Evolutionary conservation across 768 basidiomycete species (phyloP), one percentile per base, ranked within the genome.

Genomic region (Myochromella boudieri): DNA sequence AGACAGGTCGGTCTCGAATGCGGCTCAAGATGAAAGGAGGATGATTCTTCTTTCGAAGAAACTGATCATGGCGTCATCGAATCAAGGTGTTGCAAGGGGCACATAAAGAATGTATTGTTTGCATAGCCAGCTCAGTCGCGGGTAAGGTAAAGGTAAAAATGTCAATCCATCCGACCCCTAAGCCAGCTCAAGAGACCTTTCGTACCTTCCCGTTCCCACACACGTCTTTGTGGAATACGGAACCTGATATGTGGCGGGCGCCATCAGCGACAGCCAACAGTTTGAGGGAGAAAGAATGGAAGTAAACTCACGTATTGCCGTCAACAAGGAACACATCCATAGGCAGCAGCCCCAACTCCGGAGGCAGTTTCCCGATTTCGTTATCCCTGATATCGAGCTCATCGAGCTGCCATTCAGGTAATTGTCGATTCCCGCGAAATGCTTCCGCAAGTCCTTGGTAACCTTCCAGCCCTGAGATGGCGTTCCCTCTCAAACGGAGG

Each of bases 131-230:
- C n/a, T n/a, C n/a, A n/a, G n/a, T n/a, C n/a, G n/a, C n/a, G n/a
- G n/a, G n/a, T n/a, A n/a, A n/a, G n/a, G n/a, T n/a, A n/a, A n/a
- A n/a, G n/a, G n/a, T n/a, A n/a, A n/a, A n/a, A n/a, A 24, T 32
- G 36, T 42, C 49, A 82, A 53, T 88, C 86, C 37, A 91, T 76
- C 51, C 89, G 74, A 14, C 85, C 86, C 42, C 85, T 74, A 57
- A 92, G 62, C 89, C 89, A 92, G 48, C 77, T 83, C 68, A 91
- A 57, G 44, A 91, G 57, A 2, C 90, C 89, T 55, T 87, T 90
- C 15, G 88, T 91, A 1, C 89, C 90, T 58, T 92, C 90, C 37
- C 88, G 72, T 61, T 92, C 91, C 90, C 90, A 93, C 8, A 93
- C 83, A 17, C 84, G 74, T 51, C 90, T 72, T 48, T 84, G 81